Evolutionary conservation across 805 yeast species (phyloP).

Genomic region (Wickerhamiella siamensis): DNA sequence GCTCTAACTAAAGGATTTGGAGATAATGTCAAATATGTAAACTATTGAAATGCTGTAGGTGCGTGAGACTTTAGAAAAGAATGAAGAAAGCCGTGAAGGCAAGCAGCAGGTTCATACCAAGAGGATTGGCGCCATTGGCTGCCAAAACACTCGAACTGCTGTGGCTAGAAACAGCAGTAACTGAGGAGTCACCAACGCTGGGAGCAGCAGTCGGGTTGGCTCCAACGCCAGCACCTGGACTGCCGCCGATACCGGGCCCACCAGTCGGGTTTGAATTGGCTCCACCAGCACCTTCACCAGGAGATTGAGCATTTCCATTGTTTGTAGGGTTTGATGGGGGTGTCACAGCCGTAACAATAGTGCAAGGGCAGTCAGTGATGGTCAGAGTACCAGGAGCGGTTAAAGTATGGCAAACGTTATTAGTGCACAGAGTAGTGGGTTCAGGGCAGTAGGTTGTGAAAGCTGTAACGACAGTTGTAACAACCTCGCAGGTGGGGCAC

Average conservation of each 20-base stretch:
- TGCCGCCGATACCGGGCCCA: too few relatives aligned
- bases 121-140: not conserved
- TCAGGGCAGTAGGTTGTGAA: constrained; percentile 1
- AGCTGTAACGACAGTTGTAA: constrained; percentile 4
- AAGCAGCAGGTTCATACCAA: not conserved
- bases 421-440: not conserved
- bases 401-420: not conserved
- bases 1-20: too few relatives aligned
- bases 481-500: not conserved
- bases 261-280: too few relatives aligned
- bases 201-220: too few relatives aligned
- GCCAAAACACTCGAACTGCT: not conserved
- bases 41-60: too few relatives aligned
- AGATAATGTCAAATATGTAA: too few relatives aligned
- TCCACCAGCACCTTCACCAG: too few relatives aligned
- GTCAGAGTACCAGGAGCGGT: not conserved
- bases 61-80: not conserved
- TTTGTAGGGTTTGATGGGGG: too few relatives aligned
- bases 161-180: not conserved
- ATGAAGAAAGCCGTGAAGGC: not conserved
- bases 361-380: not conserved
- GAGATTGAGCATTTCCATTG: too few relatives aligned
- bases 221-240: too few relatives aligned
- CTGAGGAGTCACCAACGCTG: not conserved
- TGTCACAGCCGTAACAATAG: not conserved